Conservation (phyloP, 2,329 filamentous ascomycete genomes). For the Ceratocystiopsis brevicomis region DNA sequence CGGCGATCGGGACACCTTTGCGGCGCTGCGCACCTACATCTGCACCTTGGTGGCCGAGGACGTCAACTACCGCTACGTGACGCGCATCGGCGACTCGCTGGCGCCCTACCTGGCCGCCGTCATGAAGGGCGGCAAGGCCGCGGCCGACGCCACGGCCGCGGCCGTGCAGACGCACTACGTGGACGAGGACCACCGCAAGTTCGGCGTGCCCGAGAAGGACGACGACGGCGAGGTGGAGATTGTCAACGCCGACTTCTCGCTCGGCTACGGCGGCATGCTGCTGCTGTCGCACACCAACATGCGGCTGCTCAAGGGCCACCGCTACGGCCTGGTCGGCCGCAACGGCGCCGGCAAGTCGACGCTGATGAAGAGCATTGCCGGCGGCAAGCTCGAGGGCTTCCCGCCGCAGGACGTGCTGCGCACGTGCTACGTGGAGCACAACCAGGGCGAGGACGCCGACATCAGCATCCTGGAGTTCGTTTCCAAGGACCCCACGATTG, state of each 20-base stretch:
- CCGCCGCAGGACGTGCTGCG: conserved; percentile 79
- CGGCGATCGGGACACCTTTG: conserved; percentile 45
- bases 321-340: conserved; percentile 89
- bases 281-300: conserved; percentile 91
- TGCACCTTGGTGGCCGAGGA: conserved; percentile 73
- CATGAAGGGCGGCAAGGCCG: conserved; percentile 39
- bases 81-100: conserved; percentile 50
- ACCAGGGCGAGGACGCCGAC: conserved; percentile 93
- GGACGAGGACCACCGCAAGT: conserved; percentile 73
- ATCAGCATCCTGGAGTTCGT: conserved; percentile 91
- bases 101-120: conserved; percentile 59
- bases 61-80: conserved; percentile 62
- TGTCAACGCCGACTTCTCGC: conserved; percentile 92
- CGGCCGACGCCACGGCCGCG: conserved; percentile 41
- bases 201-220: conserved; percentile 64
- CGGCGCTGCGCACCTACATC: conserved; percentile 53
- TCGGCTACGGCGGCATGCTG: conserved; percentile 95
- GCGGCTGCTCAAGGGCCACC: conserved; percentile 83
- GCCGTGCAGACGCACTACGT: conserved; percentile 62
- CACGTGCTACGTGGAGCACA: conserved; percentile 97
- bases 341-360: conserved; percentile 99
- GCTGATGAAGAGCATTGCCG: conserved; percentile 89
- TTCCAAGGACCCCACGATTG: conserved; percentile 71
- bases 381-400: conserved; percentile 93
- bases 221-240: conserved; percentile 90